Evolutionary conservation across 2,329 filamentous ascomycete species (phyloP).

Genomic region (Venturia pyrina): DNA sequence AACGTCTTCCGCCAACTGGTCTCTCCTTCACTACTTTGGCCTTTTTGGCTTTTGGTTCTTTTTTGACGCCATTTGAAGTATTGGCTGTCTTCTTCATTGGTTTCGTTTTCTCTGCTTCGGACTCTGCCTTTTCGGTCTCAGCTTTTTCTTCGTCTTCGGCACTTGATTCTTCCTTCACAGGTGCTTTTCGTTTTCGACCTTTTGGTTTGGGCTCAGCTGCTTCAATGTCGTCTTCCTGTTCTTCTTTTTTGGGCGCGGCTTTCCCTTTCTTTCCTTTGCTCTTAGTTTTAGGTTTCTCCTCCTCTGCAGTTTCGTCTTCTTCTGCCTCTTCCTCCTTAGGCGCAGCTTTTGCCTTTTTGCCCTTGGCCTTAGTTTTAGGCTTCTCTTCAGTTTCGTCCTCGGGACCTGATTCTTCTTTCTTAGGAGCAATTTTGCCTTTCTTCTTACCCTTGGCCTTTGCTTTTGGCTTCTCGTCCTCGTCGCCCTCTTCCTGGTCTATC

Average conservation of each 20-base stretch:
- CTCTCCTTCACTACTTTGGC: slow-evolving; percentile 9
- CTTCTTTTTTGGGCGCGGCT: neutral
- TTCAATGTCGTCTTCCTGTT: slow-evolving; percentile 11
- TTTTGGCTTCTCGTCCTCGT: slow-evolving; percentile 18
- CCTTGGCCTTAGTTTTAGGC: slow-evolving; percentile 3
- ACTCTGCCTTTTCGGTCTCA: slow-evolving; percentile 8
- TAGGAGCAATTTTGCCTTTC: neutral
- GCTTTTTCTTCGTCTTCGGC: slow-evolving; percentile 4
- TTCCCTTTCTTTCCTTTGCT: no score
- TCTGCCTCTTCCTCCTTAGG: neutral
- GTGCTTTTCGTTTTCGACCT: slow-evolving; percentile 2
- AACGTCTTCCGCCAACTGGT: neutral
- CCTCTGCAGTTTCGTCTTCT: slow-evolving; percentile 12
- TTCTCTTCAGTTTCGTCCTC: slow-evolving; percentile 17
- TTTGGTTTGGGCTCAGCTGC: slow-evolving; percentile 3
- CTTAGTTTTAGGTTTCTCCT: slow-evolving; percentile 10
- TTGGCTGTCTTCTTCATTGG: slow-evolving; percentile 13
- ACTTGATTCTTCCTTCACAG: neutral
- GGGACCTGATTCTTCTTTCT: slow-evolving; percentile 5
- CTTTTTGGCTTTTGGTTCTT: slow-evolving; percentile 6
- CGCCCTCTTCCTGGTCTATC: slow-evolving; percentile 17
- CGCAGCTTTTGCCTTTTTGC: neutral
- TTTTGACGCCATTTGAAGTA: slow-evolving; percentile 12
- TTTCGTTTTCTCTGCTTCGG: slow-evolving; percentile 11
- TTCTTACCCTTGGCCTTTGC: neutral